Percentiles rank a stretch among this genome's conserved stretches.
Conservation (phyloP, 345 rosid genomes). For the Populus tremula region DNA sequence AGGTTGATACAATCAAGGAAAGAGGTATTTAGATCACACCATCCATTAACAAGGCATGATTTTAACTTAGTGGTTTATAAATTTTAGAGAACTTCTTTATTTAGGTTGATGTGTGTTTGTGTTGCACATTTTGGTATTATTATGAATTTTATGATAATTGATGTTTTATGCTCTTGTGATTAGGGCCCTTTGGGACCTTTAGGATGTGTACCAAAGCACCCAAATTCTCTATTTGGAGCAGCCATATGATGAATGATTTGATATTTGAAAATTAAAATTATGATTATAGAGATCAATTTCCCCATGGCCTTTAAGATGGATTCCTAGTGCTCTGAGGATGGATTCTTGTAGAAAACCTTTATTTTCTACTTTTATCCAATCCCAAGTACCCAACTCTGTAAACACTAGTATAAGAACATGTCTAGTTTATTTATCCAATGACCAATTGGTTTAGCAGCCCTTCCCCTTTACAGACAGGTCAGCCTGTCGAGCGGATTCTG, state of each 20-base stretch:
- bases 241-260: background rate
- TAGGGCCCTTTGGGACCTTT: background rate
- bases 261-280: background rate
- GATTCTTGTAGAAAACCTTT: background rate
- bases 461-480: background rate
- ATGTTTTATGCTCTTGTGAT: background rate
- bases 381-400: background rate
- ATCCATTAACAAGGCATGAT: background rate
- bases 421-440: background rate
- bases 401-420: background rate
- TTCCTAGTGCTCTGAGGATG: background rate
- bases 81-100: background rate
- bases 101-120: background rate
- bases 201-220: background rate
- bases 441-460: background rate
- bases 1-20: background rate
- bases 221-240: background rate
- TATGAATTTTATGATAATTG: background rate
- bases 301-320: background rate
- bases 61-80: background rate
- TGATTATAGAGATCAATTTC: background rate
- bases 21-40: background rate
- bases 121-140: background rate
- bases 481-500: background rate
- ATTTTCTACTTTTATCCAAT: background rate